A percentile compares a stretch with the other conserved stretches of the same genome.
These are phyloP conservation scores for Trypanosoma caninum DNA, from an alignment of 208 protist genomes.

Conservation along the genomic window DNA sequence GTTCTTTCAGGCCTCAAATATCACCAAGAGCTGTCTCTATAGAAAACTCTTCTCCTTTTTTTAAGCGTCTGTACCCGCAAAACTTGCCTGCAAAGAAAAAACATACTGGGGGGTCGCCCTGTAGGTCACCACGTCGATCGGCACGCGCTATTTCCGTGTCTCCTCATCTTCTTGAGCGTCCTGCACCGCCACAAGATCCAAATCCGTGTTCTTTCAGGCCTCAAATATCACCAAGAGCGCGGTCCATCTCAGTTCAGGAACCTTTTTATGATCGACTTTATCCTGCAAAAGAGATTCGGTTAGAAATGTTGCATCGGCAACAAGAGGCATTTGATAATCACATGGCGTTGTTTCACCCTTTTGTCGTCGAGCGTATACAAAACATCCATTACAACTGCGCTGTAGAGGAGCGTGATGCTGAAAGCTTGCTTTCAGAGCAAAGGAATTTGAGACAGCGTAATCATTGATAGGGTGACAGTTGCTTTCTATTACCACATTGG, in stretches of 20 bases:
- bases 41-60: constrained; percentile 19
- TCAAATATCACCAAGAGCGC: constrained; percentile 17
- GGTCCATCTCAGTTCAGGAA: neutral
- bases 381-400: neutral
- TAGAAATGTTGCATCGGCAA: neutral
- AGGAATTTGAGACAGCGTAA: neutral
- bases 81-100: constrained; percentile 8
- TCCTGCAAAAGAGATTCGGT: constrained; percentile 3
- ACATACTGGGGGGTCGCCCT: constrained; percentile 7
- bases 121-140: constrained; percentile 7
- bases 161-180: constrained; percentile 24
- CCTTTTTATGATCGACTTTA: constrained; percentile 23
- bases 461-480: too few relatives aligned
- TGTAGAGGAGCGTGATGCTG: neutral
- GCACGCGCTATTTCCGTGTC: constrained; percentile 8
- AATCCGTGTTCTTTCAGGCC: constrained; percentile 15
- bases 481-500: too few relatives aligned
- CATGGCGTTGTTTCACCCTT: constrained; percentile 2
- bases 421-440: neutral
- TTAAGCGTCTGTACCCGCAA: constrained; percentile 39
- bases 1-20: constrained; percentile 46
- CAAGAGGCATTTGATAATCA: neutral
- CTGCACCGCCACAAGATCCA: constrained; percentile 1
- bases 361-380: neutral
- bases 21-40: constrained; percentile 36